Base-by-base conservation (phyloP, 1,284 basidiomycete species). In the Ceratobasidium sp. region DNA sequence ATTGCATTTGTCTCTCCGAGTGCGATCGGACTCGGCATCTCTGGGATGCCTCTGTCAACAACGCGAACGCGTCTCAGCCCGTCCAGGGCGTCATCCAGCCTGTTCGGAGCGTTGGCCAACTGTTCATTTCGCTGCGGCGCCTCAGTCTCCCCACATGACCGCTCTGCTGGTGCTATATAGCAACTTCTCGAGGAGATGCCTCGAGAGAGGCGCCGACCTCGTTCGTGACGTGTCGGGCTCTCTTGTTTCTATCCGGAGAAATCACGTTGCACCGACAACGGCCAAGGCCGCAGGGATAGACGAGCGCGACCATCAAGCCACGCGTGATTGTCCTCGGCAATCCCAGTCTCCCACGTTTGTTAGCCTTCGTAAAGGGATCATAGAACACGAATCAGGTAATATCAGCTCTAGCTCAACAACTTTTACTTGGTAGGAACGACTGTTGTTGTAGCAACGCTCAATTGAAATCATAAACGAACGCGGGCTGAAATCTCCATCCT, bases 221-320 rank as follows among this genome's bases (percentile, higher is more conserved):
- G 12, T 52, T 26, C 16, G 30, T 30, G 18, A 34, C 28, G 30
- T n/a, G 30, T 32, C 28, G 30, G 16, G n/a, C 21, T 8, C 28
- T 26, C 8, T 14, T 36, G 16, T 8, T 2, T 16, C 36, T 34
- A 16, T n/a, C 28, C 16, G 30, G 21, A 32, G 3, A 14, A 6
- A 14, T 21, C n/a, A 2, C 16, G 14, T 58, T 41, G 34, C 34
- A n/a, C 9, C 55, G 34, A 41, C 36, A 23, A 41, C 36, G 28
- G 53, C 28, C 21, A 21, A 23, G 8, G 36, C 14, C 10, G 32
- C 53, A 18, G 36, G 18, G 18, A 48, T n/a, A 36, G 1, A 34
- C n/a, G 14, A 55, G 28, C 32, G 32, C 53, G 36, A 55, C 53
- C 53, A 55, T 55, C 53, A 55, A 34, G 32, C 53, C 30, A 55